phyloP scores from a whole-genome alignment of 257 asterid species.

The Solanum corneliomulleri region DNA sequence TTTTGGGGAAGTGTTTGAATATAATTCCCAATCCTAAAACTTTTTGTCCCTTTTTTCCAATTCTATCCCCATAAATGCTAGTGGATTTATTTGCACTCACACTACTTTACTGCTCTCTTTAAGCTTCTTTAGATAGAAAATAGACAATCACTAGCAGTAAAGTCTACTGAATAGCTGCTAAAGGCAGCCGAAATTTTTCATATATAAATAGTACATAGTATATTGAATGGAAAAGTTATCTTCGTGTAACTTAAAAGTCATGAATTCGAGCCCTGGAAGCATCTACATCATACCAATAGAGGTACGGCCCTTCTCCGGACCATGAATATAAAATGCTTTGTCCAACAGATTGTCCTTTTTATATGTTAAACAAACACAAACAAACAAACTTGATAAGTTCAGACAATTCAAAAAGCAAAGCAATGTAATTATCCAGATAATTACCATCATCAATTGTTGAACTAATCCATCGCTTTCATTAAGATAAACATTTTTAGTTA shows the following conservation, averaged over 20 bases:
- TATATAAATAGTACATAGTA: not conserved
- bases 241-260: not conserved
- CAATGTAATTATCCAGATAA: not conserved
- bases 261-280: not conserved
- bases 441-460: not conserved
- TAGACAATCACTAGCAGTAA: not conserved
- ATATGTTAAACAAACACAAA: not conserved
- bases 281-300: not conserved
- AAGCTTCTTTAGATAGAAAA: constrained; percentile 8
- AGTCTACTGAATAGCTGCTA: not conserved
- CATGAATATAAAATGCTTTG: no score
- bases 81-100: constrained; percentile 8
- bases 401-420: not conserved
- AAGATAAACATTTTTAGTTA: constrained; percentile 4
- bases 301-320: not conserved
- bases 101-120: constrained; percentile 20
- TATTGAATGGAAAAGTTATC: not conserved
- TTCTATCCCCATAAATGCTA: constrained; percentile 1
- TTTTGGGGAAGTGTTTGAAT: constrained; percentile 1
- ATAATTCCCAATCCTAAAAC: constrained; percentile 12
- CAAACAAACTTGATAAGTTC: not conserved
- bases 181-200: not conserved
- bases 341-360: not conserved
- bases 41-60: constrained; percentile 23
- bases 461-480: not conserved